A percentile compares a stretch with the other conserved stretches of the same genome.
Conservation (phyloP, 192 early-diverging fungal species). For the Rhizophagus sp. region DNA sequence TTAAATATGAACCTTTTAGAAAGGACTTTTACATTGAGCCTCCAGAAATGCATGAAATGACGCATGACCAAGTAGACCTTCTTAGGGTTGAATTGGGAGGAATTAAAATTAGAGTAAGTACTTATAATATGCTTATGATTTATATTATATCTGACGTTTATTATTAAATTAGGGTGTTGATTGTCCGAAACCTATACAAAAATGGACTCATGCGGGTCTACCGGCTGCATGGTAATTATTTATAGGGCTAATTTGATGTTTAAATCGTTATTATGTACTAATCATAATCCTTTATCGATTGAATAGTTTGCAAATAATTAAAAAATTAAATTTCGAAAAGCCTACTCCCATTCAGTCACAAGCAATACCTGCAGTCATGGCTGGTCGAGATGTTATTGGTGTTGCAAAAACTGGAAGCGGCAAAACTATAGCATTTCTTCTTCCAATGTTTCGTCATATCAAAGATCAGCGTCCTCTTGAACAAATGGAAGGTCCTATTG, state of each 20-base stretch:
- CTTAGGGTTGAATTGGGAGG: conserved; percentile 86
- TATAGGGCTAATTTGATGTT: background rate
- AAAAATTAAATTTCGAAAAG: conserved; percentile 78
- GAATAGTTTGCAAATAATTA: conserved; percentile 69
- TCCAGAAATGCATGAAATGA: conserved; percentile 81
- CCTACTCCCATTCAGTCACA: conserved; percentile 92
- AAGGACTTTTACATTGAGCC: conserved; percentile 97
- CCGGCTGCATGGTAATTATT: conserved; percentile 63
- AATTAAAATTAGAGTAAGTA: conserved; percentile 77
- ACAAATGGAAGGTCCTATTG: conserved; percentile 81
- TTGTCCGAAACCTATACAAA: conserved; percentile 90
- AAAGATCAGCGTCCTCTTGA: conserved; percentile 83
- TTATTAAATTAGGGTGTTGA: conserved; percentile 55
- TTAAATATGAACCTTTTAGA: conserved; percentile 84
- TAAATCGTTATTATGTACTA: background rate
- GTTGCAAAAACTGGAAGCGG: conserved; percentile 94
- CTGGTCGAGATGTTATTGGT: conserved; percentile 93
- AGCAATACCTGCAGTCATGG: conserved; percentile 94
- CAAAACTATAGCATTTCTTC: conserved; percentile 90
- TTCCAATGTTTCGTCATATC: conserved; percentile 95
- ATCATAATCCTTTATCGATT: conserved; percentile 3
- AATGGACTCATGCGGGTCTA: conserved; percentile 97
- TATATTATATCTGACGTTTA: background rate
- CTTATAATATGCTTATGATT: background rate
- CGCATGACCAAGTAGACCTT: conserved; percentile 79